phyloP scores from a whole-genome alignment of 2,329 filamentous ascomycete genomes.

The Fonsecaea erecta region DNA sequence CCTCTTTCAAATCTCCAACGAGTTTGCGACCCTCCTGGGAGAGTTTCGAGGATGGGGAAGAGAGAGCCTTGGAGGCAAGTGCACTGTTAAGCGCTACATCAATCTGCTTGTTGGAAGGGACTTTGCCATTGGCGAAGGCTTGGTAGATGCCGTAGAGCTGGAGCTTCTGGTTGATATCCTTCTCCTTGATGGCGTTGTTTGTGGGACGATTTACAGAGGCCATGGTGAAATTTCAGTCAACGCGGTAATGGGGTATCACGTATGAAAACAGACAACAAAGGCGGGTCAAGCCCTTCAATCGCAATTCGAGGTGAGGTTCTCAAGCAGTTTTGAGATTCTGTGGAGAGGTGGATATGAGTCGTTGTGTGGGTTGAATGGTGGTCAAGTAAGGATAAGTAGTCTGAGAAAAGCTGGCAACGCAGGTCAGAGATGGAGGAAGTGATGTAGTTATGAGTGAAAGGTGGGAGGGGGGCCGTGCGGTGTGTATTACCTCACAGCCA shows the following conservation, averaged over 20 bases:
- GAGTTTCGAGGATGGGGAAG: slow-evolving; percentile 73
- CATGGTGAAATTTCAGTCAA: slow-evolving; percentile 23
- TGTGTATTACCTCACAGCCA: slow-evolving; percentile 22
- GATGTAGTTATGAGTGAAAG: slow-evolving; percentile 24
- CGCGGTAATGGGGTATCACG: slow-evolving; percentile 26
- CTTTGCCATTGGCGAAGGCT: slow-evolving; percentile 87
- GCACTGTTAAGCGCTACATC: slow-evolving; percentile 92
- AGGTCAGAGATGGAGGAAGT: slow-evolving; percentile 8
- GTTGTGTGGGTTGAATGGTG: background rate
- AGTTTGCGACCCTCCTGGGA: slow-evolving; percentile 82
- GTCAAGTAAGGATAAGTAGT: background rate
- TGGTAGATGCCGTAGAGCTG: slow-evolving; percentile 73
- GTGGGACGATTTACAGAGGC: slow-evolving; percentile 71
- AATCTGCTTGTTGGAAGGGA: slow-evolving; percentile 94
- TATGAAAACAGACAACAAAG: slow-evolving; percentile 9
- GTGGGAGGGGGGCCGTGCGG: slow-evolving; percentile 4
- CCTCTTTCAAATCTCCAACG: slow-evolving; percentile 74
- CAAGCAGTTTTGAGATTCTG: background rate
- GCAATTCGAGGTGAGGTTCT: background rate
- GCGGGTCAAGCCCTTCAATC: background rate
- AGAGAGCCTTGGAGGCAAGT: slow-evolving; percentile 71
- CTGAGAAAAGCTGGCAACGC: background rate
- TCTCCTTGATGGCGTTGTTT: slow-evolving; percentile 76
- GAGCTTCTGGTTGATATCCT: slow-evolving; percentile 85
- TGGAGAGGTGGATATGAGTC: slow-evolving; percentile 6